These are phyloP conservation scores for Candida sithepensis DNA, from an alignment of 805 yeast species.

Conservation along the genomic window DNA sequence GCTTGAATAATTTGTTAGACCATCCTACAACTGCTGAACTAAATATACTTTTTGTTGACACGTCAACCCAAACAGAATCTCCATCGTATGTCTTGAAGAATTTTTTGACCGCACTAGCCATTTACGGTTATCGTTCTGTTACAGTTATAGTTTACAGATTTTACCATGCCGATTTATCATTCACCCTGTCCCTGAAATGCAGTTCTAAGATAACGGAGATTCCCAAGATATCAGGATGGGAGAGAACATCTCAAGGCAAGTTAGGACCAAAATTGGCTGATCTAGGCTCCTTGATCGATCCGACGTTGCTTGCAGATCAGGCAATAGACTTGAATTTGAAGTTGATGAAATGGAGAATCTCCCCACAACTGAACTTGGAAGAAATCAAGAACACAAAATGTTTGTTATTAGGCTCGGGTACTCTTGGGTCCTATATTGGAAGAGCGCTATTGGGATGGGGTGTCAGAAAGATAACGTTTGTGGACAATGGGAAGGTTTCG, in stretches of 20 bases:
- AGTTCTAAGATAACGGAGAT: conserved; percentile 9
- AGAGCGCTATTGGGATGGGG: conserved; percentile 95
- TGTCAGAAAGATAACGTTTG: conserved; percentile 76
- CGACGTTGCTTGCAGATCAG: conserved; percentile 78
- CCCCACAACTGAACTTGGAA: conserved; percentile 76
- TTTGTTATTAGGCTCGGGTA: conserved; percentile 90
- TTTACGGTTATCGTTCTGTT: conserved; percentile 33
- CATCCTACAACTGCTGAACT: conserved; percentile 5
- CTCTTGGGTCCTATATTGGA: conserved; percentile 88
- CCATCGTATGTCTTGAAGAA: conserved; percentile 24
- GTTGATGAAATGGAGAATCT: conserved; percentile 95
- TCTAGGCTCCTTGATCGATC: conserved; percentile 76
- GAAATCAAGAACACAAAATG: conserved; percentile 57
- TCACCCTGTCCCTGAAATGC: conserved; percentile 23
- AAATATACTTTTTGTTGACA: conserved; percentile 24
- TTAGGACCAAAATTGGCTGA: conserved; percentile 83
- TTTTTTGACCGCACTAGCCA: conserved; percentile 25
- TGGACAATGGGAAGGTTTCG: conserved; percentile 86
- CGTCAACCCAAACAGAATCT: conserved; percentile 18
- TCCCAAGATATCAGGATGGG: conserved; percentile 81
- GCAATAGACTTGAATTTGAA: conserved; percentile 88
- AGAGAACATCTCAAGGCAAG: conserved; percentile 67
- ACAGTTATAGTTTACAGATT: conserved; percentile 39
- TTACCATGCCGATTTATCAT: conserved; percentile 24
- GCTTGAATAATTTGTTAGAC: conserved; percentile 9